phyloP scores from a whole-genome alignment of 225 moss, liverwort and hornwort genomes.

The Polytrichum formosum region DNA sequence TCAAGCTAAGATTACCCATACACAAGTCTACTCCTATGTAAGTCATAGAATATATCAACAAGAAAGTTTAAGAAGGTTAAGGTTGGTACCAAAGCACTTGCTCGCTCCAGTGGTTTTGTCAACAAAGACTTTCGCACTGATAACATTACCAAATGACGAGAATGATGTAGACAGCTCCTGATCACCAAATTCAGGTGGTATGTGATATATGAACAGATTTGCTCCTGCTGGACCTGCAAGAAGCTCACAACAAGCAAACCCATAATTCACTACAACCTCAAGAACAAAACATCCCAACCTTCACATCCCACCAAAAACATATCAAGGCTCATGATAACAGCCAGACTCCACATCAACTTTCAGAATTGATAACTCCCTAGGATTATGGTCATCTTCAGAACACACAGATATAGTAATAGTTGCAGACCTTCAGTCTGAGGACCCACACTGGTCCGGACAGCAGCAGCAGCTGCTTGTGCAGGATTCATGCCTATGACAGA shows the following conservation, averaged over 20 bases:
- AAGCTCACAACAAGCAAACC: not conserved
- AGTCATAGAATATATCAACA: too few relatives aligned
- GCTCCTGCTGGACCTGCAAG: constrained; percentile 82
- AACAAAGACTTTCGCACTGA: constrained; percentile 87
- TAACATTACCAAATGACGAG: constrained; percentile 84
- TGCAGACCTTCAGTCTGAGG: constrained; percentile 83
- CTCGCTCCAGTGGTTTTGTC: constrained; percentile 93
- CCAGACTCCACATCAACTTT: too few relatives aligned
- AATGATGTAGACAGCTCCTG: constrained; percentile 82
- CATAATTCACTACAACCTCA: not conserved
- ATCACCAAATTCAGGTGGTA: constrained; percentile 88
- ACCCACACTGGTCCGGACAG: constrained; percentile 74
- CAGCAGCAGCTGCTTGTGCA: constrained; percentile 61
- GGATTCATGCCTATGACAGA: constrained; percentile 74
- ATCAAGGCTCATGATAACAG: too few relatives aligned
- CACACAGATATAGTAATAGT: not conserved
- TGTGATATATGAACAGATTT: constrained; percentile 86
- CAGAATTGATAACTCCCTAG: too few relatives aligned
- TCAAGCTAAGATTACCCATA: too few relatives aligned
- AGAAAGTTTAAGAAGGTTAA: not conserved
- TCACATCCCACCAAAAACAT: too few relatives aligned
- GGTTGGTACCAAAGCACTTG: constrained; percentile 80
- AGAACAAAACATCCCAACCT: too few relatives aligned
- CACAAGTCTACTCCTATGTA: too few relatives aligned
- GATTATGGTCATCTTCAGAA: not conserved